These are phyloP conservation scores for Apophysomyces elegans DNA, from an alignment of 371 early-diverging fungal genomes.

Conservation along the genomic window DNA sequence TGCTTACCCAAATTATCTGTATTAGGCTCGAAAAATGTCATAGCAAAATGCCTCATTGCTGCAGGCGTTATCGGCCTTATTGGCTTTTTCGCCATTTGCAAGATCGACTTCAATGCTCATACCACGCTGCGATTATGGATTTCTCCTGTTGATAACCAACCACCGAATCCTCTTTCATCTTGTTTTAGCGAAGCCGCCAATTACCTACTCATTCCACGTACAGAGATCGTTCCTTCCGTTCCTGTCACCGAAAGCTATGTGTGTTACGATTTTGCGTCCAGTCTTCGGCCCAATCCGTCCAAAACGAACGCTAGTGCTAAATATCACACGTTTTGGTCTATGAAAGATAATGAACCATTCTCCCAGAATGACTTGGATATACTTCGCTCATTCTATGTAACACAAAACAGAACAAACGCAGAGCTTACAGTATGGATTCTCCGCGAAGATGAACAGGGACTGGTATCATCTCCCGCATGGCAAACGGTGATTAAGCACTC, in stretches of 20 bases:
- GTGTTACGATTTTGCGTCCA: slow-evolving; percentile 54
- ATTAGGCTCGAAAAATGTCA: not conserved
- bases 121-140: slow-evolving; percentile 49
- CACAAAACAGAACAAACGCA: slow-evolving; percentile 39
- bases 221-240: slow-evolving; percentile 40
- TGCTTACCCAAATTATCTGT: not conserved
- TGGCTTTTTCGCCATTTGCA: slow-evolving; percentile 37
- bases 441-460: slow-evolving; percentile 23
- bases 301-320: slow-evolving; percentile 13
- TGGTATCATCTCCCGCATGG: slow-evolving; percentile 31
- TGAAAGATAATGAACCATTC: slow-evolving; percentile 36
- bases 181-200: slow-evolving; percentile 26
- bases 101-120: slow-evolving; percentile 48
- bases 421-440: slow-evolving; percentile 49
- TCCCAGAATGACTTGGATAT: slow-evolving; percentile 41
- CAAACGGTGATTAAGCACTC: slow-evolving; percentile 8
- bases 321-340: slow-evolving; percentile 18
- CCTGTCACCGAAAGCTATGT: slow-evolving; percentile 47
- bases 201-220: slow-evolving; percentile 4
- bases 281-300: slow-evolving; percentile 13
- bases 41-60: not conserved
- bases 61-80: slow-evolving; percentile 13
- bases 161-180: slow-evolving; percentile 38
- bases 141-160: slow-evolving; percentile 28
- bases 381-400: slow-evolving; percentile 47